Base-by-base conservation (phyloP, 2,329 filamentous ascomycete genomes). In the Trichoderma koningiopsis region DNA sequence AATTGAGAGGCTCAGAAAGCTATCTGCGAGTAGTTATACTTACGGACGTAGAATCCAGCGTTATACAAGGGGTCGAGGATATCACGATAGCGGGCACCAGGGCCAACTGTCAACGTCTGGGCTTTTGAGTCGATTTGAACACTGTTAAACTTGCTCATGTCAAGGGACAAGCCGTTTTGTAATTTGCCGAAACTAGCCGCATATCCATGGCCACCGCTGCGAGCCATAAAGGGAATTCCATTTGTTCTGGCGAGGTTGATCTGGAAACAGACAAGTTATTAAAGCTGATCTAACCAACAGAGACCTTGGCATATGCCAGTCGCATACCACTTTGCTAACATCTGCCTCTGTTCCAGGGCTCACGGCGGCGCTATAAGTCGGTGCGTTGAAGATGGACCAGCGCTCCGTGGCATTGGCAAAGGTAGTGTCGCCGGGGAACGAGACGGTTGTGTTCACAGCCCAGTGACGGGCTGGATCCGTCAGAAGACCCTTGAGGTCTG, bases 31-130 rank as follows among this genome's bases (percentile, higher is more conserved):
- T 7, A 22, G 5, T n/a, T 1, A 27, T 6, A 16, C 63, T 24
- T 58, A 66, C 63, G 63, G 22, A 66, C 47, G 16, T 66, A 66
- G 33, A 66, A 49, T 27, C 63, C 63, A n/a, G 53, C 63, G 4
- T 66, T 27, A 22, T 58, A 66, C 11, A 66, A 1, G 19, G 63
- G 63, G 37, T 66, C 63, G 24, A 66, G 47, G 14, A 66, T 66
- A 27, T 66, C 63, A 43, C 35, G 53, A 58, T 58, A 66, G 13
- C 53, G 57, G n/a, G 57, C 55, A 58, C 63, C 63, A 27, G 63
- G 63, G 3, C 63, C 63, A 19, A 66, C 63, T 8, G 63, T 66
- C 19, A 66, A 55, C 16, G 63, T 66, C 27, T 49, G 52, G 37
- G 63, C 63, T 19, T 19, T n/a, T 2, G 43, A 47, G 53, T 66